phyloP scores from a whole-genome alignment of 768 basidiomycete genomes.

The Sarcodon aspratus region DNA sequence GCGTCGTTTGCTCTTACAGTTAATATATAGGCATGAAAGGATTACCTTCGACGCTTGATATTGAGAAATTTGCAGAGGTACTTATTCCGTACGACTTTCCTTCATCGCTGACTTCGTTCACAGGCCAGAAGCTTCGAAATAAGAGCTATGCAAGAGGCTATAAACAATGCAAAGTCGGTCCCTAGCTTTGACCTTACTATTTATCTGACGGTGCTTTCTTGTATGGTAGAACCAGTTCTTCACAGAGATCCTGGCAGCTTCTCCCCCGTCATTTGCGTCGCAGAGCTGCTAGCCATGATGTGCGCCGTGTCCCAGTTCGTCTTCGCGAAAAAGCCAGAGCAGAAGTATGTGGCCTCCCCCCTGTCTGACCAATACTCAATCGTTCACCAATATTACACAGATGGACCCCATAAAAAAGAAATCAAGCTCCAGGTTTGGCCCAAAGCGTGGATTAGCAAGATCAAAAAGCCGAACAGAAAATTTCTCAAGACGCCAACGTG shows the following conservation, averaged over 20 bases:
- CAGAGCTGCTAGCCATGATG: constrained; percentile 90
- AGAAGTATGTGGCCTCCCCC: constrained; percentile 43
- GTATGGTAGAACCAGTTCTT: constrained; percentile 44
- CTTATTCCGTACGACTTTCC: background rate
- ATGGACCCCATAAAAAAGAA: constrained; percentile 41
- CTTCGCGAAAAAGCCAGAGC: constrained; percentile 71
- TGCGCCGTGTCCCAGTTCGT: constrained; percentile 79
- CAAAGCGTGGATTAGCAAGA: constrained; percentile 55
- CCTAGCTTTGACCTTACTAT: background rate
- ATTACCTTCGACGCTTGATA: constrained; percentile 67
- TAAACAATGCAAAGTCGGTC: constrained; percentile 61
- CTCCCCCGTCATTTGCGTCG: constrained; percentile 86
- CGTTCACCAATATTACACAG: constrained; percentile 16
- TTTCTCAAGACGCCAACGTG: constrained; percentile 69
- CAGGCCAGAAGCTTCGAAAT: constrained; percentile 88
- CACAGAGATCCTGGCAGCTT: constrained; percentile 84
- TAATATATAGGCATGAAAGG: constrained; percentile 35
- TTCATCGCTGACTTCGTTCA: background rate
- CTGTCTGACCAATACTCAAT: background rate
- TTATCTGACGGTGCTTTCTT: background rate
- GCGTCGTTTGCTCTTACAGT: background rate
- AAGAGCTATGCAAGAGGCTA: constrained; percentile 77
- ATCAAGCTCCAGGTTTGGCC: constrained; percentile 30
- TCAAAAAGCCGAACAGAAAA: constrained; percentile 43
- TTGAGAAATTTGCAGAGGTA: constrained; percentile 84